Evolutionary conservation across 805 yeast species (phyloP).

Genomic region (Soucietia sequanensis): DNA sequence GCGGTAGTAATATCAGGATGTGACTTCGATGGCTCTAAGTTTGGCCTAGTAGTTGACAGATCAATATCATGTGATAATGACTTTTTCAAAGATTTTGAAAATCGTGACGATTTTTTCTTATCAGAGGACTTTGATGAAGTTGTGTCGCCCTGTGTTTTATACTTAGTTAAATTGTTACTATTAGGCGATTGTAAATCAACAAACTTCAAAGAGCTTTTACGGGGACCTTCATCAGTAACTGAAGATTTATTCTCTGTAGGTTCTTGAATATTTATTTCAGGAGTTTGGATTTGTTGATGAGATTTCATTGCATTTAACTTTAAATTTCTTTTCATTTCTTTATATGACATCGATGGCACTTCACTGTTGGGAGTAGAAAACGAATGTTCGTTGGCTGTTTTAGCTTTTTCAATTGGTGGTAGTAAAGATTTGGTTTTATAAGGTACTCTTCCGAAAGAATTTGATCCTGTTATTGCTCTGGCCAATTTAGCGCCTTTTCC

Average conservation of each 20-base stretch:
- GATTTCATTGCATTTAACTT: constrained; percentile 13
- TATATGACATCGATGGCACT: constrained; percentile 24
- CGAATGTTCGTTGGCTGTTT: constrained; percentile 3
- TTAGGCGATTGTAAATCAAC: constrained; percentile 19
- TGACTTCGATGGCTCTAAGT: constrained; percentile 35
- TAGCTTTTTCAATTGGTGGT: constrained; percentile 25
- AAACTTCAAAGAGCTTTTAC: constrained; percentile 30
- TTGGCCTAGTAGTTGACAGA: constrained; percentile 15
- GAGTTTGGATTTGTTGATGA: not conserved
- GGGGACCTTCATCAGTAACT: constrained; percentile 15
- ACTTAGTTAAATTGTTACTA: not conserved
- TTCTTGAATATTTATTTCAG: not conserved
- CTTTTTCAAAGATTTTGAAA: constrained; percentile 22
- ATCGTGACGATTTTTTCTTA: not conserved
- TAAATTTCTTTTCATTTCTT: constrained; percentile 31
- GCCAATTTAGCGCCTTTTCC: constrained; percentile 45
- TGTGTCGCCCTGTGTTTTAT: too few relatives aligned
- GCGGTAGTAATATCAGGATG: constrained; percentile 32
- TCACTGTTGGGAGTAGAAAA: not conserved
- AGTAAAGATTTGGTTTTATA: constrained; percentile 43
- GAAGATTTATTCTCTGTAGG: constrained; percentile 5
- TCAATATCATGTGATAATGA: constrained; percentile 40
- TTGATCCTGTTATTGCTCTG: constrained; percentile 41
- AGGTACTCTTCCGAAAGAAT: constrained; percentile 36
- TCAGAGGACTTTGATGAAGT: not conserved